Evolutionary conservation across 2,329 filamentous ascomycete species (phyloP), one percentile per base, ranked within the genome.

Genomic region (Microdochium paspali): DNA sequence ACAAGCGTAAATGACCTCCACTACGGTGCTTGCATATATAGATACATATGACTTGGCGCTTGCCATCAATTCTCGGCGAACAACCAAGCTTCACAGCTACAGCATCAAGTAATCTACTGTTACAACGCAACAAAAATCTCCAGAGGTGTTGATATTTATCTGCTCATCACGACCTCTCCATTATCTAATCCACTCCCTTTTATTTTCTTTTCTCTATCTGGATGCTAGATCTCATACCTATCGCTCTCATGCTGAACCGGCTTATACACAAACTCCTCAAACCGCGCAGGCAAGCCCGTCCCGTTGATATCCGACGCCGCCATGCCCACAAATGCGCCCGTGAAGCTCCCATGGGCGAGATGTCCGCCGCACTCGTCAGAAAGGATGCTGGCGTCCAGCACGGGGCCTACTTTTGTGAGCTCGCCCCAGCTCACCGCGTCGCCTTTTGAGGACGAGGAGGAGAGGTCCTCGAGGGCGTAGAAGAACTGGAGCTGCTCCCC

Each of bases 321-420:
- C 51, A 80, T 61, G 0, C 76, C 76, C 1, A 79, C 71, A 63
- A 80, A 80, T 0, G 79, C 76, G 0, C 79, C 79, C 0, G 79
- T 83, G 51, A 83, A 84, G 58, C 79, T 83, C 1, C 79, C 79
- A 51, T 82, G 77, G 2, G 66, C 70, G 50, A 74, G 71, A 51
- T 82, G 78, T 0, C 79, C 79, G 10, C 79, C 79, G 49, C 79
- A 83, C 62, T 84, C 80, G 54, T 84, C 80, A 10, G 72, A 77
- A 7, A 83, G 50, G 13, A 82, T 74, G 6, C 75, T 77, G 0
- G 79, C 79, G 53, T 83, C 77, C 42, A 74, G 73, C 1, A 77
- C 71, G 0, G 74, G 74, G 0, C 79, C 79, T 44, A 82, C 66
- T 50, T 69, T 62, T 55, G 68, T 66, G 50, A 78, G 51, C 24